Base-by-base conservation (phyloP, 73 alveolate genomes). In the Stentor roeselii region DNA sequence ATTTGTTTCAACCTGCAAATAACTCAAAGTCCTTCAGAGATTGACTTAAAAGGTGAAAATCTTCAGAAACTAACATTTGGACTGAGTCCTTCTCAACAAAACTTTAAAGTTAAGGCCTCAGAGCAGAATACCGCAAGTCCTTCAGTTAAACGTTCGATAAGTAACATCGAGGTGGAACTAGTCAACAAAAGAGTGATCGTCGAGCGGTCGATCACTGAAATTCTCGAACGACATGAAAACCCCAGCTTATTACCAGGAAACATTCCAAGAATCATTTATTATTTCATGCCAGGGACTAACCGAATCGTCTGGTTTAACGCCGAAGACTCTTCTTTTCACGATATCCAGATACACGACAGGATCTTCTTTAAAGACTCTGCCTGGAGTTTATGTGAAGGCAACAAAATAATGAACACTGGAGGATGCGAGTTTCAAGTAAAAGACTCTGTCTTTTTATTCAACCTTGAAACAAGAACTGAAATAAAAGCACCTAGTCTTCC, bases 381-480 rank as follows among this genome's bases (percentile, higher is more conserved):
- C 34, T 67, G 80, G 80, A 32, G 80, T 2, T 21, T 67, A 67
- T 14, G 50, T 2, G 80, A 67, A 67, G 80, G 37, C 2, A 40
- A 40, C 0, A 67, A 67, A 67, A 21, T 67, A 30, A 67, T 67
- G 21, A 21, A 21, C 11, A 67, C 80, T 21, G 80, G 80, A 1
- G 80, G 80, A 30, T 67, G 34, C 34, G 80, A 67, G 1, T 36
- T 36, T 2, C 21, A 32, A 1, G 1, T 40, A 21, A 21, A 27
- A 30, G 37, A 67, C n/a, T 40, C 21, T 27, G 37, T 32, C 11
- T 67, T 67, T 67, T 14, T 67, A 21, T 67, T 21, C 80, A 67
- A 67, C 34, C 37, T 67, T 21, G n/a, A 67, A 27, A 21, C 11
- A 34, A 67, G 34, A 34, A 21, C 1, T 2, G 34, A 27, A 21